Evolutionary conservation across 1,139 yeast species (phyloP).

Genomic region (Williopsis jadinii): DNA sequence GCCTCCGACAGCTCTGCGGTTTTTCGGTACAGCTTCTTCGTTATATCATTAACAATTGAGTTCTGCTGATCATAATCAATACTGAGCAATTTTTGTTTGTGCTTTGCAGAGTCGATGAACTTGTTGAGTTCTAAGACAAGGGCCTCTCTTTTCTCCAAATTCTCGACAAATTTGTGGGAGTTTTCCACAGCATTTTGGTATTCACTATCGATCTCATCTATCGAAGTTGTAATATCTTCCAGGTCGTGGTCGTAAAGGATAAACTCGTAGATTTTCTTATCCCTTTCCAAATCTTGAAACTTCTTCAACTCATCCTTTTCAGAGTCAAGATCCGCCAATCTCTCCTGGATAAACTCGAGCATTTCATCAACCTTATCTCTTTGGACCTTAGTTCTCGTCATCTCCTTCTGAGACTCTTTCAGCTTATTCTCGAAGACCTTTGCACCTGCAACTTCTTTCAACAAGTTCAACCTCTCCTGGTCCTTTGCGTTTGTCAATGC

Average conservation of each 20-base stretch:
- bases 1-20: conserved; percentile 26
- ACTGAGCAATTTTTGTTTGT: conserved; percentile 35
- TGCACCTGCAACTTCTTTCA: conserved; percentile 95
- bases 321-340: conserved; percentile 70
- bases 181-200: conserved; percentile 45
- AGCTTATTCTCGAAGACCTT: conserved; percentile 80
- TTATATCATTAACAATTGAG: conserved; percentile 38
- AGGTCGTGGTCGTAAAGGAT: conserved; percentile 75
- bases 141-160: conserved; percentile 44
- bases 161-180: conserved; percentile 31
- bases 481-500: conserved; percentile 86
- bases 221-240: conserved; percentile 48
- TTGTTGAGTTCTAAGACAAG: conserved; percentile 33
- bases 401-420: conserved; percentile 72
- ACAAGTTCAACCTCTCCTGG: conserved; percentile 63
- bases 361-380: conserved; percentile 72
- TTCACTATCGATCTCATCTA: conserved; percentile 55
- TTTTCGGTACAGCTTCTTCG: conserved; percentile 31
- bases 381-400: conserved; percentile 65
- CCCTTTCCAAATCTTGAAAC: conserved; percentile 61
- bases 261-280: conserved; percentile 67
- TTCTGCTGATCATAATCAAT: conserved; percentile 47
- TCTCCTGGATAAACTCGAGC: conserved; percentile 58
- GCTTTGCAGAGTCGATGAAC: conserved; percentile 23
- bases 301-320: conserved; percentile 73